Base-by-base conservation (phyloP, 2,329 filamentous ascomycete genomes). In the Stagonosporopsis cucurbitacearum region DNA sequence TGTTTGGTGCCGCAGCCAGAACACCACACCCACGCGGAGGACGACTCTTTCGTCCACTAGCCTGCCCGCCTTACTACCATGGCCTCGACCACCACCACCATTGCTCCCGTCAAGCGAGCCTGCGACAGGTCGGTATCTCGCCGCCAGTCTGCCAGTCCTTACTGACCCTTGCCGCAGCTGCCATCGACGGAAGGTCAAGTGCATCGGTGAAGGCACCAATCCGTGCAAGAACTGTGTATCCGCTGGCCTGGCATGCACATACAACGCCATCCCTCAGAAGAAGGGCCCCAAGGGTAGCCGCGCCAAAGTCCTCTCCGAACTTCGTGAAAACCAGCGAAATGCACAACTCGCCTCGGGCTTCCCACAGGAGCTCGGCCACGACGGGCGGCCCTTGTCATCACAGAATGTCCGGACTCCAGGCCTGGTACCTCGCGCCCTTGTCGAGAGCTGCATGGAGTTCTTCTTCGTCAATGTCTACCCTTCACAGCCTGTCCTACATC, bases 241-340 rank as follows among this genome's bases (percentile, higher is more conserved):
- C 54, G 84, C 85, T 26, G 80, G 82, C 22, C 79, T 88, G 57
- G 80, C 77, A n/a, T 88, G 85, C 76, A 87, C 85, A 61, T 84
- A 86, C 70, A 86, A 87, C 65, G 84, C 86, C 65, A 81, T 88
- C 39, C 85, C 85, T 13, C 83, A 85, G 71, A 87, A 86, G 72
- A 83, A 86, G 63, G 85, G 85, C 2, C 85, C 85, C 12, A 88
- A 87, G 66, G 82, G 83, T 25, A 85, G 83, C 45, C 81, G 84
- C 57, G 85, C 85, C 30, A 84, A 86, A 62, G 84, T 88, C 36
- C 85, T 88, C 54, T 85, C 85, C 58, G 84, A 86, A 73, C 75
- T 88, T 20, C 79, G 85, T 48, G 83, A 79, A 77, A 84, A 70
- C 58, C 74, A 76, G 71, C 78, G 71, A 63, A 75, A 78, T 55